A percentile compares a stretch with the other conserved stretches of the same genome.
Evolutionary conservation across 495 filamentous ascomycete species (phyloP).

Genomic region (Endocarpon pusillum): DNA sequence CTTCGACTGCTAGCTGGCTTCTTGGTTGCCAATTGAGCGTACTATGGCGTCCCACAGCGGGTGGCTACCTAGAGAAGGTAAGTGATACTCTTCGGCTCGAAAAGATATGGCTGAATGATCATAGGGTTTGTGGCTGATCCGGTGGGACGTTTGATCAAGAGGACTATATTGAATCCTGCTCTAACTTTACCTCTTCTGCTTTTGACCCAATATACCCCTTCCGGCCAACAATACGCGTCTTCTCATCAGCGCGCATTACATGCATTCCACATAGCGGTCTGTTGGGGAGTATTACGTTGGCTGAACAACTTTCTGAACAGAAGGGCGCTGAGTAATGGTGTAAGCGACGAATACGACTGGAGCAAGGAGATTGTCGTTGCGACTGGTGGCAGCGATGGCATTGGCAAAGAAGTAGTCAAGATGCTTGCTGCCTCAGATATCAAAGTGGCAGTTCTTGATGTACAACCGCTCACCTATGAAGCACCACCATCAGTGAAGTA

Average conservation of each 20-base stretch:
- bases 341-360: constrained; percentile 47
- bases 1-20: too few relatives aligned
- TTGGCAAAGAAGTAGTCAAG: constrained; percentile 43
- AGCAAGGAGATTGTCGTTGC: constrained; percentile 50
- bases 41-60: constrained; percentile 1
- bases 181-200: constrained; percentile 42
- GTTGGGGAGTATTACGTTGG: constrained; percentile 29
- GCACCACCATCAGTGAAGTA: constrained; percentile 36
- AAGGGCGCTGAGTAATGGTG: constrained; percentile 42
- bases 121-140: constrained; percentile 47
- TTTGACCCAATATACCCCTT: constrained; percentile 38
- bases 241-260: constrained; percentile 27
- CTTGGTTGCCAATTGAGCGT: too few relatives aligned
- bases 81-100: neutral
- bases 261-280: constrained; percentile 28
- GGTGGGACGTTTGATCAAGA: constrained; percentile 32
- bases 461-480: constrained; percentile 38
- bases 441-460: constrained; percentile 54
- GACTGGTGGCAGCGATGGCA: constrained; percentile 54
- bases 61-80: constrained; percentile 9
- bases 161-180: constrained; percentile 41
- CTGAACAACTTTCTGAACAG: constrained; percentile 33
- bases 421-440: constrained; percentile 39
- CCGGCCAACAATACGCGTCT: constrained; percentile 32
- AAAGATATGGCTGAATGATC: neutral